These are phyloP conservation scores for Penicillium sp. DNA, from an alignment of 2,329 filamentous ascomycete species.

Conservation along the genomic window DNA sequence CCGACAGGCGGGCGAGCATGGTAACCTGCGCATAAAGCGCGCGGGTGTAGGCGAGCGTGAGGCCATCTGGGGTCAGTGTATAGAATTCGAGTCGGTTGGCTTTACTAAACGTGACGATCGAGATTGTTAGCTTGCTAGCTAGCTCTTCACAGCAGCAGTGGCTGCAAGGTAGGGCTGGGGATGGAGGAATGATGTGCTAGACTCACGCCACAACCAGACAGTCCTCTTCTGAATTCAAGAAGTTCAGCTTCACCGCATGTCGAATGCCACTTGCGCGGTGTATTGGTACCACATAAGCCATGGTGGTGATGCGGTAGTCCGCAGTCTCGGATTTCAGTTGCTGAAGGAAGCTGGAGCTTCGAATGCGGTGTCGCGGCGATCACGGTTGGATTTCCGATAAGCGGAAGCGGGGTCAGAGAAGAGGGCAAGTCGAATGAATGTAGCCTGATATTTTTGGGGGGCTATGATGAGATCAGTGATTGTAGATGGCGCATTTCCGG, in stretches of 20 bases:
- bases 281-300: conserved; percentile 95
- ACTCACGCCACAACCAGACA: conserved; percentile 86
- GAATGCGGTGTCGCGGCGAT: background rate
- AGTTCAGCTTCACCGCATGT: conserved; percentile 79
- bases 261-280: conserved; percentile 90
- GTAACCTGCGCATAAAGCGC: conserved; percentile 83
- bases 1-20: conserved; percentile 65
- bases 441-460: background rate
- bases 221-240: conserved; percentile 74
- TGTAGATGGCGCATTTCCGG: conserved; percentile 12
- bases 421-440: too few relatives aligned
- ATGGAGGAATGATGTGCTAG: background rate
- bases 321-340: conserved; percentile 12
- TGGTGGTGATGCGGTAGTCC: conserved; percentile 43
- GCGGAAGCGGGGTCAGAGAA: background rate
- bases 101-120: conserved; percentile 15
- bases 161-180: background rate
- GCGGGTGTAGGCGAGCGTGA: conserved; percentile 69
- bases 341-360: conserved; percentile 12
- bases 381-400: background rate
- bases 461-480: background rate
- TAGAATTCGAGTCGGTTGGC: conserved; percentile 61
- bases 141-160: background rate
- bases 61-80: conserved; percentile 61
- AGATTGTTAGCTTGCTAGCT: conserved; percentile 7